Percentiles rank a stretch among this genome's conserved stretches.
These are phyloP conservation scores for Ceratobasidium sp. DNA, from an alignment of 1,284 basidiomycete genomes.

Conservation along the genomic window DNA sequence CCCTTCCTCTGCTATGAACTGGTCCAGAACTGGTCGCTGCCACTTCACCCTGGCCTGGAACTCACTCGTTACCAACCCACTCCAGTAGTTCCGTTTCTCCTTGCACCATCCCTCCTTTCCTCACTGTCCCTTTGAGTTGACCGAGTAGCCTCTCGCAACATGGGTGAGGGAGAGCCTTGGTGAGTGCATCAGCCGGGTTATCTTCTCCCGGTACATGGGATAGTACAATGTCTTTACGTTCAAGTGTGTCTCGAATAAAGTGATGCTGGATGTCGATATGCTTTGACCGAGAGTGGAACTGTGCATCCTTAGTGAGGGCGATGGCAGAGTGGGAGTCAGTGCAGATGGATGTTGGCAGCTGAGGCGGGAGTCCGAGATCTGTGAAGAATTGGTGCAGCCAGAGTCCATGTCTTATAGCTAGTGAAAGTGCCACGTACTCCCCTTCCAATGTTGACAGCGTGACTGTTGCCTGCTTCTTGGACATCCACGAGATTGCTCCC, in stretches of 20 bases:
- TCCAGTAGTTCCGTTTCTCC: no score
- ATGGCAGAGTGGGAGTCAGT: constrained; percentile 46
- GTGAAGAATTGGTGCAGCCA: constrained; percentile 52
- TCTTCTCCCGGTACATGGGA: constrained; percentile 53
- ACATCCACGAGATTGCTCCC: constrained; percentile 52
- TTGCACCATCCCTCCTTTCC: no score
- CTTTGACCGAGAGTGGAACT: constrained; percentile 54
- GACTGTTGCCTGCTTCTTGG: constrained; percentile 52
- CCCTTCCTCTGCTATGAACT: no score
- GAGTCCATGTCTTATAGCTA: constrained; percentile 51
- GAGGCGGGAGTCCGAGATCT: constrained; percentile 49
- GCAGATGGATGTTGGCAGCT: constrained; percentile 47
- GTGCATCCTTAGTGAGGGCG: no score
- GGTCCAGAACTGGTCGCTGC: no score
- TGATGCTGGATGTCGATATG: constrained; percentile 61
- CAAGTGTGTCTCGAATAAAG: constrained; percentile 57
- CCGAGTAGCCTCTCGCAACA: no score
- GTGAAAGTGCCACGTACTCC: constrained; percentile 54
- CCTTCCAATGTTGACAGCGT: constrained; percentile 54
- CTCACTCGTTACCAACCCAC: no score
- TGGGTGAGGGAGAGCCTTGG: constrained; percentile 54
- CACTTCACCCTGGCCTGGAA: no score
- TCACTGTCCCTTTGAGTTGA: no score
- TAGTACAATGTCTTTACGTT: constrained; percentile 50
- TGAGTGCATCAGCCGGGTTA: constrained; percentile 59